Evolutionary conservation across 2,329 filamentous ascomycete genomes (phyloP), one percentile per base, ranked within the genome.

Genomic region (Fusarium devonianum): DNA sequence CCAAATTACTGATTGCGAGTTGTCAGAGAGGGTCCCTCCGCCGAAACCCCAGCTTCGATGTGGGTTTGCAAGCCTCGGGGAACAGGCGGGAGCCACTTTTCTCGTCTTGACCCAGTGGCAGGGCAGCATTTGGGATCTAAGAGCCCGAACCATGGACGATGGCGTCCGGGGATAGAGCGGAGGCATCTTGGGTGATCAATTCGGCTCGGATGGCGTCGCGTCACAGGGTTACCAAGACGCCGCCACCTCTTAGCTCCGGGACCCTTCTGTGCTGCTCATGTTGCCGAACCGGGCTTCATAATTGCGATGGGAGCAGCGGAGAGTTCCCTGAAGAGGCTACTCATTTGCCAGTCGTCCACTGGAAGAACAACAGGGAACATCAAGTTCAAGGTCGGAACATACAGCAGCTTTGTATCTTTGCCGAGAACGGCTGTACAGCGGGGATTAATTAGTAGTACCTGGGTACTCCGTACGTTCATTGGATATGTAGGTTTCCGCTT

Each of bases 161-260:
- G 61, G 44, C 35, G 41, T 44, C 49, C 60, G 59, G 60, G 35
- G 35, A 63, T 63, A 60, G 44, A 28, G 34, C 59, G 56, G 56
- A 25, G 17, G 34, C 46, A 39, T 36, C 35, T 47, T 47, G 40
- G 41, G 22, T 49, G 43, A 28, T 34, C 32, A 32, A 37, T 26
- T 37, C 18, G 49, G 41, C 53, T 60, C 58, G 58, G 58, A 16
- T 62, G 43, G 51, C 58, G 54, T 53, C 54, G 53, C 49, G 45
- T 37, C 25, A 36, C 32, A 17, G 23, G 56, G 33, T 41, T 23
- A 34, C 39, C 34, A 21, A 26, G 18, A 17, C n/a, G 35, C 53
- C 32, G 23, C 33, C 32, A 13, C 12, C 25, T 36, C 19, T 17
- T 37, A 26, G 37, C 26, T n/a, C 16, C 17, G 30, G 11, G 14